Conservation (phyloP, 352 stramenopile genomes). For the Globisporangium radiosum region DNA sequence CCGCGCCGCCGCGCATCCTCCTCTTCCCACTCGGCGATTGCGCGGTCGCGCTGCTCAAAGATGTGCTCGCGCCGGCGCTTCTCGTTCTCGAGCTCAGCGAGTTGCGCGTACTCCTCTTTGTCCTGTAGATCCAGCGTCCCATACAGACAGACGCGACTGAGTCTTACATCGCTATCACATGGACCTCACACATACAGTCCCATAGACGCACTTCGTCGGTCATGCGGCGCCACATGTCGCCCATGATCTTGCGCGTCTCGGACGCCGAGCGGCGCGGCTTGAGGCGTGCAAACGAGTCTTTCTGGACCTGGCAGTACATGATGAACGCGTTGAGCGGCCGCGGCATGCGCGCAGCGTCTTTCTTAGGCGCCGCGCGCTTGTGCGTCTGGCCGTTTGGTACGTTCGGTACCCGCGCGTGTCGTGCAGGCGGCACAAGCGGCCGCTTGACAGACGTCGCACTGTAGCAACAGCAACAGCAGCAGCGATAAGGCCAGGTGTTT, state of each 20-base stretch:
- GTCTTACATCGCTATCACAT: neutral
- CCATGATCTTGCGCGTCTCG: conserved; percentile 73
- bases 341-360: conserved; percentile 25
- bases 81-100: conserved; percentile 75
- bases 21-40: conserved; percentile 72
- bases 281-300: conserved; percentile 47
- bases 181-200: too few species aligned
- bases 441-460: conserved; percentile 49
- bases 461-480: neutral
- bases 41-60: conserved; percentile 60
- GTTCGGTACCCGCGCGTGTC: conserved; percentile 1
- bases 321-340: conserved; percentile 80
- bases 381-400: conserved; percentile 19
- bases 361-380: conserved; percentile 24
- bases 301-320: conserved; percentile 77
- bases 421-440: conserved; percentile 4
- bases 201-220: conserved; percentile 45
- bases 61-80: conserved; percentile 68
- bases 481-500: neutral
- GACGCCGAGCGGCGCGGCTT: conserved; percentile 50
- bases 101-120: conserved; percentile 70
- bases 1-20: conserved; percentile 62
- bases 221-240: conserved; percentile 79
- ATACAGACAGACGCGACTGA: neutral
- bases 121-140: conserved; percentile 21